A percentile compares a stretch with the other conserved stretches of the same genome.
phyloP scores from a whole-genome alignment of 768 basidiomycete genomes.

The Pulveroboletus sp. region DNA sequence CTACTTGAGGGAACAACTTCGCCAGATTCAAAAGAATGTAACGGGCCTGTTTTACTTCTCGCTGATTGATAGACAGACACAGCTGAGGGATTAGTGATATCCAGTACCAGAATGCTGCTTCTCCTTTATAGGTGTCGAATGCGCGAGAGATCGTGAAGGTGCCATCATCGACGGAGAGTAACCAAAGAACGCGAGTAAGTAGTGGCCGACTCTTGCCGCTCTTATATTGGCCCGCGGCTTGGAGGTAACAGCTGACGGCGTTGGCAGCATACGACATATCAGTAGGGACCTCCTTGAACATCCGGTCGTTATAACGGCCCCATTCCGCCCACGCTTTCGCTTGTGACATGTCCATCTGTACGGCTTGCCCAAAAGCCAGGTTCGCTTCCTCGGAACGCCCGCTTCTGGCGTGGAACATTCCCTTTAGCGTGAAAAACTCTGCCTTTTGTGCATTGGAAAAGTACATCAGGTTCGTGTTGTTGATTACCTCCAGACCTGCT shows the following conservation, averaged over 20 bases:
- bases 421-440: constrained; percentile 97
- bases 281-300: constrained; percentile 83
- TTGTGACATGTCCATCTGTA: constrained; percentile 92
- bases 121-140: constrained; percentile 95
- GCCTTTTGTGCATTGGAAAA: constrained; percentile 94
- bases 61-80: constrained; percentile 81
- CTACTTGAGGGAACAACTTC: constrained; percentile 87
- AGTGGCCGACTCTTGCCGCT: constrained; percentile 89
- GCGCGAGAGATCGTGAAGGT: constrained; percentile 68
- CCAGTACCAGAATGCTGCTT: constrained; percentile 98
- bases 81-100: constrained; percentile 96
- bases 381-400: constrained; percentile 88
- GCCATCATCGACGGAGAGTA: constrained; percentile 88
- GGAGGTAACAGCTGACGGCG: constrained; percentile 96
- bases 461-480: constrained; percentile 98
- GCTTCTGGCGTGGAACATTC: constrained; percentile 94
- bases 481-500: constrained; percentile 96
- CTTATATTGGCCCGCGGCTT: constrained; percentile 95
- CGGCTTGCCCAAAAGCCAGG: constrained; percentile 88
- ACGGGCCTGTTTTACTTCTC: constrained; percentile 91
- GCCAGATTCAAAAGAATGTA: constrained; percentile 88
- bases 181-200: constrained; percentile 92
- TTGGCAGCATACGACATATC: constrained; percentile 79
- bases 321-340: constrained; percentile 99
- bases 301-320: constrained; percentile 90